Evolutionary conservation across 2,329 filamentous ascomycete genomes (phyloP), one percentile per base, ranked within the genome.

Genomic region (Thelonectria rubi): DNA sequence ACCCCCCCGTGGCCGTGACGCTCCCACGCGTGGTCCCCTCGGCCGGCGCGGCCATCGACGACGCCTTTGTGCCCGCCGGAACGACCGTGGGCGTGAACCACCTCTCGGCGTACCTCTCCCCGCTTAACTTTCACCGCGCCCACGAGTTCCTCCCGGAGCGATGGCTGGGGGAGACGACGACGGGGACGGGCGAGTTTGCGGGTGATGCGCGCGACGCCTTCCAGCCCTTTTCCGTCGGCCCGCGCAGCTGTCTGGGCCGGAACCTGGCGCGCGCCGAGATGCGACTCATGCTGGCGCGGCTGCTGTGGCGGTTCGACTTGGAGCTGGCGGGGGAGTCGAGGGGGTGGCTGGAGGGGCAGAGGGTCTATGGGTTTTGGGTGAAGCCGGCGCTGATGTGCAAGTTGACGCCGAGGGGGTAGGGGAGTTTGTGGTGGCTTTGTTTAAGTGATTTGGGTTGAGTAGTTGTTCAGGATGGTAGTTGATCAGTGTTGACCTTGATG

Each of bases 351-450:
- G 32, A 61, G 8, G 62, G 60, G 7, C 67, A 68, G 40, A 63
- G 40, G 40, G 62, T 69, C 4, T 69, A 65, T 21, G 67, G 63
- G n/a, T 67, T 69, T 20, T 69, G 67, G 67, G 65, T 62, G 30
- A 69, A 65, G 50, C 60, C 65, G 12, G 47, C 65, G 12, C 34
- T 68, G 40, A 26, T 54, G 30, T 65, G 65, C 20, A 58, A 30
- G n/a, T 14, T 66, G 17, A 26, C 26, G 3, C 46, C 30, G 3
- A 58, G 59, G 18, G 21, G 6, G 45, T n/a, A 7, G 8, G 14
- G 3, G 14, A 26, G 18, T 20, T 34, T 30, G 14, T 8, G 26
- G 2, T 30, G 18, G n/a, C n/a, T n/a, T n/a, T n/a, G n/a, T n/a
- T 12, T 1, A 18, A 37, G 17, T 2, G 5, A 8, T 18, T 10